Evolutionary conservation across 495 filamentous ascomycete genomes (phyloP), one percentile per base, ranked within the genome.

Genomic region (Hypoxylon lenormandii): DNA sequence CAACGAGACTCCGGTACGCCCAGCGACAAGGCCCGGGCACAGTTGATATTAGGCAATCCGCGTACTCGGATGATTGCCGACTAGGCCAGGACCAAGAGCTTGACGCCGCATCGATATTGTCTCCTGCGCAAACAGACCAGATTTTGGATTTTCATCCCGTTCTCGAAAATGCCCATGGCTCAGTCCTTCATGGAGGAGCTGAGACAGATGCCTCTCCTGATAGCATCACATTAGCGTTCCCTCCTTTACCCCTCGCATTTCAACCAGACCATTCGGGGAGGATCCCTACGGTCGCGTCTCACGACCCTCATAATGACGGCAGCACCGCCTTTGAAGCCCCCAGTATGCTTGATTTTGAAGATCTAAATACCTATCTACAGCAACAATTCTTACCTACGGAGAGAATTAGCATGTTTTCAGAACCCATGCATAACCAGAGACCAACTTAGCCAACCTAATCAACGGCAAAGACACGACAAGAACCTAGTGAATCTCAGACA

Each of bases 21-120:
- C 66, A 68, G 13, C 58, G 74, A 33, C 64, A 77, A 51, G 64
- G 67, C 2, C 33, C 70, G 0, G 55, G 64, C 7, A 38, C 61
- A 0, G 37, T 80, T 22, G 78, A 79, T 57, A 78, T 80, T 45
- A 58, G 77, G 37, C 76, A 80, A 46, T 53, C 78, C 1, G 78
- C 72, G 0, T 80, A 78, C 61, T 80, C 77, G 1, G 77, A 78
- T 33, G 64, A 74, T 8, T 68, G 40, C 0, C 62, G 48, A 30
- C 23, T 28, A 51, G 48, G 26, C 6, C 12, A 30, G 33, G 23
- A 30, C 1, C 15, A 28, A 51, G 23, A 30, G 3, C 15, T 12
- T 33, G 23, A 15, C n/a, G n/a, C n/a, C n/a, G 66, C 16, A 63
- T 59, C 36, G 59, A 63, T 47, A 23, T 30, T 15, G 22, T 33